phyloP scores from a whole-genome alignment of 2,329 filamentous ascomycete genomes.

The Xylaria digitata region DNA sequence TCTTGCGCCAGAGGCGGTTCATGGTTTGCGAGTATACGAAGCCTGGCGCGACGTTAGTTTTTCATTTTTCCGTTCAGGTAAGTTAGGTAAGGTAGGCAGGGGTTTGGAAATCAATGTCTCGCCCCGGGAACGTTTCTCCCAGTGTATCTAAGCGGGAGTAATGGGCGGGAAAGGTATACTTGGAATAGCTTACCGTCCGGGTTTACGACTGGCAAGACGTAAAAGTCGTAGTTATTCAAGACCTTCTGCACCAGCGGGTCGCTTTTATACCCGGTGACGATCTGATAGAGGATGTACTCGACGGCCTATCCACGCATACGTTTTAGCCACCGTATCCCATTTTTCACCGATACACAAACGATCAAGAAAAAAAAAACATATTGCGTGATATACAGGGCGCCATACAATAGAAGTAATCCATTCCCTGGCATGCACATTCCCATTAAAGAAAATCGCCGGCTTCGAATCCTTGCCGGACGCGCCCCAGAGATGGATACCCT shows the following conservation, averaged over 20 bases:
- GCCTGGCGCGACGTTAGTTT: constrained; percentile 47
- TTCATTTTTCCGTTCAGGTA: no score
- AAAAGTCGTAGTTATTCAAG: constrained; percentile 69
- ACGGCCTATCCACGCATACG: constrained; percentile 45
- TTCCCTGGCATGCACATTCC: constrained; percentile 65
- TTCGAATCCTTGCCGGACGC: constrained; percentile 56
- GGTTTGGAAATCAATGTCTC: no score
- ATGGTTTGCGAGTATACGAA: constrained; percentile 64
- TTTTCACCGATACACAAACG: no score
- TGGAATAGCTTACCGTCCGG: constrained; percentile 56
- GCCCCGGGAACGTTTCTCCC: no score
- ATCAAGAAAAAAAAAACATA: constrained; percentile 45
- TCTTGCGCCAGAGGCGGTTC: constrained; percentile 66
- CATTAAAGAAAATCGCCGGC: constrained; percentile 63
- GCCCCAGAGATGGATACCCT: constrained; percentile 69
- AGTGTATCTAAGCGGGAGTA: background rate
- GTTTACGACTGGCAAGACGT: constrained; percentile 66
- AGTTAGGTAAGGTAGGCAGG: no score
- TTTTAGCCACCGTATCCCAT: background rate
- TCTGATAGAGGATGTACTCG: constrained; percentile 61
- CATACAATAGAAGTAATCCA: constrained; percentile 68
- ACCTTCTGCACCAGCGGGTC: constrained; percentile 55
- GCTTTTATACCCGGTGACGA: constrained; percentile 58
- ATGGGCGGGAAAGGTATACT: background rate
- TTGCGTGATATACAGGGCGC: background rate